Evolutionary conservation across 306 rosid species (phyloP), one percentile per base, ranked within the genome.

Genomic region (Acacia melanoxylon): DNA sequence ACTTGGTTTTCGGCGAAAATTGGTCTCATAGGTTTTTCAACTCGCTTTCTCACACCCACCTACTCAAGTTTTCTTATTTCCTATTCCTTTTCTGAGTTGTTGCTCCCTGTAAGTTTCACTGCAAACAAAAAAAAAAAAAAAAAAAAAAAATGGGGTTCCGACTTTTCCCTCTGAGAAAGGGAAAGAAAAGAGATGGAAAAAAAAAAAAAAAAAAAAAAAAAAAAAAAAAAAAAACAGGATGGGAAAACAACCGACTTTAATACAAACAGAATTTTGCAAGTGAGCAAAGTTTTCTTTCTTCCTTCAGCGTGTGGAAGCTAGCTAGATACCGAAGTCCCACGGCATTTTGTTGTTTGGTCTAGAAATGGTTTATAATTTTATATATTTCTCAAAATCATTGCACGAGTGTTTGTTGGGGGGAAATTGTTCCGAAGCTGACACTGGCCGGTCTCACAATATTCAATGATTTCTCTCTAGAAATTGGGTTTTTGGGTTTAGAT

Each of bases 171-270:
- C 10, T 24, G 40, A 71, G 49, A 52, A 68, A 84, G 79, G 84
- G 77, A 81, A 78, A 58, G 22, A 20, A 15, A 20, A 12, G 33
- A 61, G 66, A 56, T n/a, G 62, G 7, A 19, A 15, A 4, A 22
- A 1, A 20, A 54, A 20, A 19, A 19, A 15, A 4, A 22, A 1
- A 20, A 54, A 20, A 19, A 19, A 15, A 4, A 22, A 1, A 20
- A 54, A 20, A n/a, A n/a, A n/a, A 19, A 19, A 15, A 4, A 22
- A 1, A 20, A 54, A 20, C 4, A 82, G 24, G 72, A 35, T 70
- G 72, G 45, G 44, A 49, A 67, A 79, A 83, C 87, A 71, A 83
- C 90, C 84, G 75, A 89, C 94, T 90, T 87, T 85, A 72, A 78
- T 79, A 72, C 91, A 82, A 89, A 82, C 85, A 67, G 72, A 87